Percentiles rank a stretch among this genome's conserved stretches.
These are phyloP conservation scores for Codiaeum variegatum DNA, from an alignment of 441 rosid species.

Conservation along the genomic window DNA sequence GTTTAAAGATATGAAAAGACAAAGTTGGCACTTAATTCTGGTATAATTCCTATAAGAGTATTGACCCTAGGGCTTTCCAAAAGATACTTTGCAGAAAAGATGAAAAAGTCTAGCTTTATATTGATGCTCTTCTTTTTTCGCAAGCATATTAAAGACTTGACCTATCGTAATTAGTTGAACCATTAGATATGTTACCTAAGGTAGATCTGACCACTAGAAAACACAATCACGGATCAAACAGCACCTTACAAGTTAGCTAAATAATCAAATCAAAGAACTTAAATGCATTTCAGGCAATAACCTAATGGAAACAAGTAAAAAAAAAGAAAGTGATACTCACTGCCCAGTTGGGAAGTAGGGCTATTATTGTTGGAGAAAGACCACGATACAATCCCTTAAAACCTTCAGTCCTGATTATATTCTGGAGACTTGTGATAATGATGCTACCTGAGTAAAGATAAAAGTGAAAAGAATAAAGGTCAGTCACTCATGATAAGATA, in stretches of 20 bases:
- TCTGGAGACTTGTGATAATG: slow-evolving; percentile 60
- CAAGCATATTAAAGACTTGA: background rate
- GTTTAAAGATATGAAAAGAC: background rate
- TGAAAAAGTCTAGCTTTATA: background rate
- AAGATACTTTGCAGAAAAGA: background rate
- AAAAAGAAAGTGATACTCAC: slow-evolving; percentile 44
- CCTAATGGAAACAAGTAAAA: background rate
- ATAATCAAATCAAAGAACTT: slow-evolving; percentile 1
- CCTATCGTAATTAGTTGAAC: background rate
- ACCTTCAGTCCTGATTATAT: slow-evolving; percentile 68
- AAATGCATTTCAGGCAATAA: background rate
- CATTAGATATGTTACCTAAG: background rate
- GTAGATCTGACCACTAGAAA: background rate
- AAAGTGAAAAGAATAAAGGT: slow-evolving; percentile 12
- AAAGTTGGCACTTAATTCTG: background rate
- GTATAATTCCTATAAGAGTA: background rate
- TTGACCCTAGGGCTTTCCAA: background rate
- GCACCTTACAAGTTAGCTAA: background rate
- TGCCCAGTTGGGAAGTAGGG: slow-evolving; percentile 94
- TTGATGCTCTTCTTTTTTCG: background rate
- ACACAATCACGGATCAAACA: background rate
- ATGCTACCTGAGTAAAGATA: slow-evolving; percentile 53
- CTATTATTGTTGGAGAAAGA: slow-evolving; percentile 88
- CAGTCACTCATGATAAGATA: slow-evolving; percentile 10
- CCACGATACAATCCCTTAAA: slow-evolving; percentile 84